Percentiles rank a stretch among this genome's conserved stretches.
phyloP scores from a whole-genome alignment of 225 moss, liverwort and hornwort species.

The Sphagnum tenellum region DNA sequence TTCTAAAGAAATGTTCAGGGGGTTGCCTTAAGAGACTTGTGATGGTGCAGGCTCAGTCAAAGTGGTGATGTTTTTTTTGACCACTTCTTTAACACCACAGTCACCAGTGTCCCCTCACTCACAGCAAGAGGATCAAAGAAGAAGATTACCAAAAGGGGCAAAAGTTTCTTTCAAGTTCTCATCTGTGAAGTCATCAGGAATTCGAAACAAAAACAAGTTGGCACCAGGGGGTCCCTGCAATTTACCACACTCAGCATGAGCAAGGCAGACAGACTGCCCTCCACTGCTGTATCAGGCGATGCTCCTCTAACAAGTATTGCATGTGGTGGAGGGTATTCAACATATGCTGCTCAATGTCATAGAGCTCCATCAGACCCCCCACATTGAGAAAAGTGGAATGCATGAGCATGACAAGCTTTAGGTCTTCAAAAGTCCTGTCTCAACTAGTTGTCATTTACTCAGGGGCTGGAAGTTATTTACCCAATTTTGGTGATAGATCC shows the following conservation, averaged over 20 bases:
- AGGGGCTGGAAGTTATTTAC: no score
- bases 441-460: no score
- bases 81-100: constrained; percentile 24
- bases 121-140: constrained; percentile 87
- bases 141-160: constrained; percentile 96
- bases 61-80: constrained; percentile 35
- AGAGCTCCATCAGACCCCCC: no score
- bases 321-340: no score
- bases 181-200: constrained; percentile 99
- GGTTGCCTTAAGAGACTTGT: constrained; percentile 18
- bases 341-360: no score
- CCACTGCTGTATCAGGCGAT: no score
- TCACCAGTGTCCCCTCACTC: constrained; percentile 39
- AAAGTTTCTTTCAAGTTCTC: constrained; percentile 99
- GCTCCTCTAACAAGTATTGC: no score
- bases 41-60: constrained; percentile 26
- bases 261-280: constrained; percentile 42
- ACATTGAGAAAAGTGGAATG: no score
- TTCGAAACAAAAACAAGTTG: constrained; percentile 99
- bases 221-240: constrained; percentile 99
- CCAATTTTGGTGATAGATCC: no score
- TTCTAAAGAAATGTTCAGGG: no score
- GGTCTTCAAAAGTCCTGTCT: no score
- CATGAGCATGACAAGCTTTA: no score
- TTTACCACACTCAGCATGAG: constrained; percentile 99